Percentiles rank a stretch among this genome's conserved stretches.
Evolutionary conservation across 2,329 filamentous ascomycete species (phyloP).

Genomic region (Pseudogymnoascus sp.): DNA sequence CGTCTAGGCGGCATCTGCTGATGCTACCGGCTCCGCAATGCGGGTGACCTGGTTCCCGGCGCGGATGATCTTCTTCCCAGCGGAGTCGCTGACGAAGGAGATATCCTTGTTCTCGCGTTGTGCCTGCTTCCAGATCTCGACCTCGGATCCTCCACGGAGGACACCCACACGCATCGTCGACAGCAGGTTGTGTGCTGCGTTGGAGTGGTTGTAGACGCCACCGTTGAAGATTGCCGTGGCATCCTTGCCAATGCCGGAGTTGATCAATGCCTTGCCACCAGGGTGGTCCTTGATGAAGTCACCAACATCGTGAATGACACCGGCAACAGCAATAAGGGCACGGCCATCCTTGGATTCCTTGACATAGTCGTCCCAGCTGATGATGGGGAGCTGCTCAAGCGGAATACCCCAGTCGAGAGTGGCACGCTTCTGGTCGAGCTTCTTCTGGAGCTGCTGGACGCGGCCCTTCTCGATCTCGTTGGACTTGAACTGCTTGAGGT

Average conservation of each 20-base stretch:
- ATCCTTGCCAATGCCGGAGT: constrained; percentile 74
- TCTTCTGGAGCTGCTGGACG: constrained; percentile 84
- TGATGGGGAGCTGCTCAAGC: constrained; percentile 74
- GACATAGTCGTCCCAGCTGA: constrained; percentile 81
- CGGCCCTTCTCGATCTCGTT: constrained; percentile 92
- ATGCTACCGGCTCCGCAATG: constrained; percentile 68
- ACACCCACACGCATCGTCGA: constrained; percentile 85
- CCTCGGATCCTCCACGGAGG: constrained; percentile 76
- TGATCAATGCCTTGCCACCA: constrained; percentile 83
- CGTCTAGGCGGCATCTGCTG: constrained; percentile 68
- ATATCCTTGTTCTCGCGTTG: constrained; percentile 79
- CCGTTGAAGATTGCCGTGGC: constrained; percentile 88
- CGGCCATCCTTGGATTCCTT: constrained; percentile 69
- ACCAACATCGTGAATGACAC: constrained; percentile 77
- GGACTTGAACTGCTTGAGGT: constrained; percentile 82
- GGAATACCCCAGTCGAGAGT: constrained; percentile 80
- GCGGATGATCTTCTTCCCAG: constrained; percentile 74
- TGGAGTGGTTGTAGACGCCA: constrained; percentile 82
- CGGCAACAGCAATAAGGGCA: constrained; percentile 67
- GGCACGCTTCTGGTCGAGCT: constrained; percentile 78
- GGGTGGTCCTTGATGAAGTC: constrained; percentile 84
- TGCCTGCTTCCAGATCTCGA: constrained; percentile 87
- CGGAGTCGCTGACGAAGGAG: constrained; percentile 69
- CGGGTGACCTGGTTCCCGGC: constrained; percentile 82
- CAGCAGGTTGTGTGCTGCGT: constrained; percentile 80